Evolutionary conservation across 1,139 yeast genomes (phyloP), one percentile per base, ranked within the genome.

Genomic region (Magnusiomyces starmeri): DNA sequence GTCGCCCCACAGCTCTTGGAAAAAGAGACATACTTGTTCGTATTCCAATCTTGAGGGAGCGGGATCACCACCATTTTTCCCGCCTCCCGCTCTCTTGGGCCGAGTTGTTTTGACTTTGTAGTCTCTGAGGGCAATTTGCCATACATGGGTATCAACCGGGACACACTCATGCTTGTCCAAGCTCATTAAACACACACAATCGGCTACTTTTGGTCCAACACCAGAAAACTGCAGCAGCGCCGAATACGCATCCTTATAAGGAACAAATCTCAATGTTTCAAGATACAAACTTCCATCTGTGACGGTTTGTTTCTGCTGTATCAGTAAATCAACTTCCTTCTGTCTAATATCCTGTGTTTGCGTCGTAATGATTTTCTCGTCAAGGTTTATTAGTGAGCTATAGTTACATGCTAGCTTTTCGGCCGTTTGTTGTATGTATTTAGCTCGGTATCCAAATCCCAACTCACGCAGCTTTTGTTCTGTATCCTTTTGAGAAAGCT

Each of bases 161-260:
- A 92, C 96, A 14, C 88, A 78, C 53, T 84, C 88, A 61, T 85
- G 89, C 69, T 89, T 85, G 61, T 85, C 94, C 50, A 94, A 72
- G 1, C 96, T 85, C 97, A 92, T 90, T 41, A 92, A 72, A 59
- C 95, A 84, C 58, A 84, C 86, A 66, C 99, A 92, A 62, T 94
- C 98, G 0, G 99, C 97, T 1, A 92, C 98, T 68, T 92, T 92
- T 0, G 98, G 97, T 0, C 99, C 99, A 0, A 94, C 97, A 0
- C 99, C 99, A 2, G 78, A 75, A 57, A 85, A 82, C 57, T 78
- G 76, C 56, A 85, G 70, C 45, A 94, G 70, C 55, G 78, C 82
- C 18, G 78, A 77, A 57, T 85, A 85, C 1, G 87, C 83, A 8
- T 76, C 77, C 49, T 75, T 76, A 59, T 83, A 82, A 3, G 76